Percentiles rank a stretch among this genome's conserved stretches.
Conservation (phyloP, 75 land plant species). For the Pinus taeda region DNA sequence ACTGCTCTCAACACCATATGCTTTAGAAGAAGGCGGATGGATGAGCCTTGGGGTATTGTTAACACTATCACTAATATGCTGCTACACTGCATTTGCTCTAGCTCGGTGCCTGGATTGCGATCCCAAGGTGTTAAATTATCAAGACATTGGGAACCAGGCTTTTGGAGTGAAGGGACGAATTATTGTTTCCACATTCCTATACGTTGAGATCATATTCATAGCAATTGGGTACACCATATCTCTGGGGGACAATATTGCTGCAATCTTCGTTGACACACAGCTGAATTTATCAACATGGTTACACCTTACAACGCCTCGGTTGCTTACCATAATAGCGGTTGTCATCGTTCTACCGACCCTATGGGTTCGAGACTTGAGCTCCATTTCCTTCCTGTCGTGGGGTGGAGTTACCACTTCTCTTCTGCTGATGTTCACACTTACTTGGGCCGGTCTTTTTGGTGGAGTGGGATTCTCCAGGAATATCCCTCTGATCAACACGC, state of each 20-base stretch:
- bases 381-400: constrained; percentile 17
- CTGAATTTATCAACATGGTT: constrained; percentile 13
- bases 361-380: constrained; percentile 22
- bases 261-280: constrained; percentile 29
- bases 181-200: constrained; percentile 22
- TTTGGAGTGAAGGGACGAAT: constrained; percentile 37
- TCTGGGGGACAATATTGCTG: constrained; percentile 42
- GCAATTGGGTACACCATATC: constrained; percentile 11
- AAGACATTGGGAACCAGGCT: constrained; percentile 53
- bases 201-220: constrained; percentile 8
- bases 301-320: constrained; percentile 1
- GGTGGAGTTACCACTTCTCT: constrained; percentile 15
- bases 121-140: constrained; percentile 29
- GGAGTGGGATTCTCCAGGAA: constrained; percentile 21
- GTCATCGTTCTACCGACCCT: constrained; percentile 20
- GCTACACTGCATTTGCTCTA: constrained; percentile 43
- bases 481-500: constrained; percentile 3
- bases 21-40: constrained; percentile 46
- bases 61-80: constrained; percentile 27
- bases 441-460: constrained; percentile 4
- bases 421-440: constrained; percentile 13
- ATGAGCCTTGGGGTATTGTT: constrained; percentile 24
- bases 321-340: constrained; percentile 21
- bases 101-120: constrained; percentile 35
- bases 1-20: constrained; percentile 41